These are phyloP conservation scores for Bruguiera gymnorhiza DNA, from an alignment of 345 rosid species.

Conservation along the genomic window DNA sequence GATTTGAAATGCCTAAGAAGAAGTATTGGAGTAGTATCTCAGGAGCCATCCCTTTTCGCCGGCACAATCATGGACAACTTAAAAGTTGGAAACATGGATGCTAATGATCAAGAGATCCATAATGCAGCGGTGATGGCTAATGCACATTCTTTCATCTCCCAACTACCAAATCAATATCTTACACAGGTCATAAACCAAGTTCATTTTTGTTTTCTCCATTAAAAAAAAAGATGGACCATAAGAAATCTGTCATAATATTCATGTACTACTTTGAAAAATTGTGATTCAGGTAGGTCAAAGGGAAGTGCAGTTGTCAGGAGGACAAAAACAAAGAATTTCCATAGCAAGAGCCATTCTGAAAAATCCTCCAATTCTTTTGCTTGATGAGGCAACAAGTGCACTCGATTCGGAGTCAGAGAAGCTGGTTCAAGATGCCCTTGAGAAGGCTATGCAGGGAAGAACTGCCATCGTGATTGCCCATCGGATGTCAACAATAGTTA, in stretches of 20 bases:
- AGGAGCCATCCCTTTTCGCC: conserved; percentile 58
- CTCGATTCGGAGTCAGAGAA: conserved; percentile 61
- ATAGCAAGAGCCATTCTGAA: conserved; percentile 65
- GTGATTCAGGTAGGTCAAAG: conserved; percentile 52
- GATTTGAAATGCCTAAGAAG: conserved; percentile 47
- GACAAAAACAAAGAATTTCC: conserved; percentile 67
- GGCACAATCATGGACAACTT: conserved; percentile 61
- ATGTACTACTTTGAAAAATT: too few species aligned
- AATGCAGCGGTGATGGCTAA: conserved; percentile 54
- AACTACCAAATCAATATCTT: conserved; percentile 47
- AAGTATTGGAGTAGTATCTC: conserved; percentile 54
- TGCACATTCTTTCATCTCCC: conserved; percentile 50
- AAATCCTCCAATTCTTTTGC: conserved; percentile 60
- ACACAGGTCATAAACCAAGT: conserved; percentile 36
- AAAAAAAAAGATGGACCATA: background rate
- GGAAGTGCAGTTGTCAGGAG: conserved; percentile 68
- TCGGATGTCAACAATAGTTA: conserved; percentile 54
- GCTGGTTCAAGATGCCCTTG: conserved; percentile 61
- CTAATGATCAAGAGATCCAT: conserved; percentile 40
- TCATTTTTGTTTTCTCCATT: too few species aligned
- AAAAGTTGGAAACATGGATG: conserved; percentile 55
- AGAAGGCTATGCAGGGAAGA: conserved; percentile 53
- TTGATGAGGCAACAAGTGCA: conserved; percentile 76
- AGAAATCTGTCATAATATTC: background rate
- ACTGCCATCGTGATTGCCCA: conserved; percentile 63